These are phyloP conservation scores for Lyophyllum atratum DNA, from an alignment of 768 basidiomycete genomes.

Conservation along the genomic window DNA sequence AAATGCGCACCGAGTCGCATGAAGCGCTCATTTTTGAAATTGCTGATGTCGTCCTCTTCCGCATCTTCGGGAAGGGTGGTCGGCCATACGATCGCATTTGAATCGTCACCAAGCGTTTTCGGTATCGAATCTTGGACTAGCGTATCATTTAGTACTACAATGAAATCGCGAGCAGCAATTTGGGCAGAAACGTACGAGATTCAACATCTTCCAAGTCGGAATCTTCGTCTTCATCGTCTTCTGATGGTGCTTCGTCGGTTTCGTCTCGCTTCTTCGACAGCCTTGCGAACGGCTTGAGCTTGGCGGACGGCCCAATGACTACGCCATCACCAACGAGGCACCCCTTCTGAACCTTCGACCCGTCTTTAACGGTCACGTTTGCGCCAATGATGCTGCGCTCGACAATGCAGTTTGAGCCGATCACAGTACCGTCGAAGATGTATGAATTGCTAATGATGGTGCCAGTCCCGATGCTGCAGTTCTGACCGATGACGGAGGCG, in stretches of 20 bases:
- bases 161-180: not conserved
- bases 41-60: conserved; percentile 63
- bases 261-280: conserved; percentile 57
- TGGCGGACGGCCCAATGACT: conserved; percentile 71
- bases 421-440: conserved; percentile 74
- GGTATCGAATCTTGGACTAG: conserved; percentile 51
- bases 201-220: conserved; percentile 73
- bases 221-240: conserved; percentile 44
- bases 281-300: conserved; percentile 67
- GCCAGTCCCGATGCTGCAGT: conserved; percentile 72
- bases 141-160: conserved; percentile 1
- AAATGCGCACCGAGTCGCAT: conserved; percentile 69
- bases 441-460: conserved; percentile 75
- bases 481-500: conserved; percentile 77
- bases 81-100: conserved; percentile 86
- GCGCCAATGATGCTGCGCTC: conserved; percentile 81
- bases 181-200: conserved; percentile 46
- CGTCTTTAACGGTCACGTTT: conserved; percentile 70
- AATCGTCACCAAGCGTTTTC: conserved; percentile 61
- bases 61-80: conserved; percentile 61
- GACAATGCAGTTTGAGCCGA: conserved; percentile 74
- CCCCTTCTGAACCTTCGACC: conserved; percentile 67
- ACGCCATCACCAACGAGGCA: conserved; percentile 85
- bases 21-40: conserved; percentile 64
- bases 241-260: conserved; percentile 32